Evolutionary conservation across 1,284 basidiomycete species (phyloP), one percentile per base, ranked within the genome.

Genomic region (Ceratobasidium sp.): DNA sequence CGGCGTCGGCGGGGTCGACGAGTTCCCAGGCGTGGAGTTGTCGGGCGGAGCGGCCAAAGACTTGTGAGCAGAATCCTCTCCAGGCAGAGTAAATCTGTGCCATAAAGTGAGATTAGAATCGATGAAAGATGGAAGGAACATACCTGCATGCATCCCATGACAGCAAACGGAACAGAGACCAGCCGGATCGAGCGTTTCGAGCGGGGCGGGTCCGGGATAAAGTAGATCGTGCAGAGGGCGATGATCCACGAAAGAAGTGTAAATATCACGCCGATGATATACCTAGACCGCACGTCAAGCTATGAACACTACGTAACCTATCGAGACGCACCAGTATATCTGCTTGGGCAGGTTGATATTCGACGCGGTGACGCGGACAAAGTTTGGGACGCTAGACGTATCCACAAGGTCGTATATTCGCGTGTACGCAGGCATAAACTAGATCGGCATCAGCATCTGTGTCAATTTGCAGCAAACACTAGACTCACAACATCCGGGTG

Each of bases 341-440:
- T 85, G 84, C 78, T 84, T 85, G 22, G 83, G 83, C 6, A 81
- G 77, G 79, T 86, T 86, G 76, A 85, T 84, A 75, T 86, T 85
- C 0, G 83, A 78, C 29, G 80, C 80, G 40, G 82, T 81, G 29
- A 69, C 52, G 9, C 76, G 76, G 29, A 86, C 81, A 76, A 85
- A 86, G 22, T 80, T 75, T 8, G 83, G 83, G 22, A 85, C 78
- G 61, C 82, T 83, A n/a, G 76, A 79, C 15, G 61, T 79, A 76
- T 84, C 83, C 2, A 85, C 79, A 6, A 79, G 76, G 52, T 81
- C 80, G 64, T 84, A 85, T 32, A 82, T 79, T 62, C 81, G 81
- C 69, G 83, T 82, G 76, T 86, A 86, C 3, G 81, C 82, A 9
- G 83, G 82, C 11, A 82, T 80, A 76, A 86, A 85, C 85, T n/a